Conservation (phyloP, 306 rosid species). For the Pueraria montana region DNA sequence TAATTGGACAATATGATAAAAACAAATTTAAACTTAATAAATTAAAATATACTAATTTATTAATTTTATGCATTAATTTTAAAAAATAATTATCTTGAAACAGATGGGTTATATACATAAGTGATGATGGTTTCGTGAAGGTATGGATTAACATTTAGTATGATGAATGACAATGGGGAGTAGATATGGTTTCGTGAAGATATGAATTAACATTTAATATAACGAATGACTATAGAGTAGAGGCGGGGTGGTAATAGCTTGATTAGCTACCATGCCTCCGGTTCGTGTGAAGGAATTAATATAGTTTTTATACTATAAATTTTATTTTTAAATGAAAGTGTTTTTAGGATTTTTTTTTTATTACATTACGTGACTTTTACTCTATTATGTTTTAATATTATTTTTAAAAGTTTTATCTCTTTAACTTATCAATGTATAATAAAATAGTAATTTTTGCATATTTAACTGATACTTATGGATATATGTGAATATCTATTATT, state of each 20-base stretch:
- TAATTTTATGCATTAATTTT: too few relatives aligned
- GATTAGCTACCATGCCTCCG: background rate
- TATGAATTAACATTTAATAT: background rate
- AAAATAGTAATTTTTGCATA: too few relatives aligned
- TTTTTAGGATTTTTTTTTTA: too few relatives aligned
- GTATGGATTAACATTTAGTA: background rate
- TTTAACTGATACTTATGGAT: too few relatives aligned
- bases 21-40: background rate
- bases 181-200: background rate
- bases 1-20: background rate
- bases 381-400: too few relatives aligned
- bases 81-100: background rate
- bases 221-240: background rate
- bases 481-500: too few relatives aligned
- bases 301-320: background rate
- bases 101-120: background rate
- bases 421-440: too few relatives aligned
- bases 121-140: background rate
- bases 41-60: background rate
- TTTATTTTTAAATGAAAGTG: background rate
- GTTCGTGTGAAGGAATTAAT: background rate
- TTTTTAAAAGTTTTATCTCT: too few relatives aligned
- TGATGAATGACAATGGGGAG: background rate
- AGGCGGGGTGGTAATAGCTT: background rate
- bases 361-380: too few relatives aligned